A percentile compares a stretch with the other conserved stretches of the same genome.
Evolutionary conservation across 768 basidiomycete genomes (phyloP).

Genomic region (Gelatoporia subvermispora): DNA sequence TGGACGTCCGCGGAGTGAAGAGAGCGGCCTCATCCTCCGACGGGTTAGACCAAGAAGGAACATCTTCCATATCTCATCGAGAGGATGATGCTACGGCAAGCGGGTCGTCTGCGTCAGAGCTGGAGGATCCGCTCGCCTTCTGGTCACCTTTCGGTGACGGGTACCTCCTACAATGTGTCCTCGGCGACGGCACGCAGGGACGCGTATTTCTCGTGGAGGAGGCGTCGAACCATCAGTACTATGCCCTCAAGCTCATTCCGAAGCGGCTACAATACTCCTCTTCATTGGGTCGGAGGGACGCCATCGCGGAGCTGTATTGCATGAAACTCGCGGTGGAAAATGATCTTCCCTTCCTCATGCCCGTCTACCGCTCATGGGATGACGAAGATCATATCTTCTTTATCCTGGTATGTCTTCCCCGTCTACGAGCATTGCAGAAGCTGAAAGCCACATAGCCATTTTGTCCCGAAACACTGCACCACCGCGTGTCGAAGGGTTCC

Average conservation of each 20-base stretch:
- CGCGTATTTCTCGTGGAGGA: constrained; percentile 14
- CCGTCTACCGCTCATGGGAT: constrained; percentile 15
- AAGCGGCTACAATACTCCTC: constrained; percentile 9
- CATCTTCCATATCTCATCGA: no score
- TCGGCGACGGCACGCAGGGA: constrained; percentile 14
- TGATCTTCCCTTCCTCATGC: constrained; percentile 7
- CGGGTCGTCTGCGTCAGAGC: no score
- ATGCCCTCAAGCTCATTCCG: constrained; percentile 21
- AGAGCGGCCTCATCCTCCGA: no score
- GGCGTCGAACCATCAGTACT: no score
- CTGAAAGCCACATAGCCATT: no score
- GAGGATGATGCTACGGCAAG: no score
- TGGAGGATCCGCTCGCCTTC: no score
- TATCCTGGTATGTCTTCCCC: constrained; percentile 18
- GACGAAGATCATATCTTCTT: constrained; percentile 21
- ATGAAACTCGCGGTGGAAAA: constrained; percentile 9
- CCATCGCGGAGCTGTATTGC: constrained; percentile 11
- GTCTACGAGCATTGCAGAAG: no score
- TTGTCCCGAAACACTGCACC: not conserved
- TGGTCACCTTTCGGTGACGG: no score
- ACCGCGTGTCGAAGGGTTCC: not conserved
- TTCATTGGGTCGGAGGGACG: not conserved
- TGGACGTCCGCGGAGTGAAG: no score
- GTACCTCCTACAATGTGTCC: not conserved
- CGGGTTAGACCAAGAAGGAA: no score